These are phyloP conservation scores for Fusarium anthophilum DNA, from an alignment of 2,329 filamentous ascomycete genomes.

Conservation along the genomic window DNA sequence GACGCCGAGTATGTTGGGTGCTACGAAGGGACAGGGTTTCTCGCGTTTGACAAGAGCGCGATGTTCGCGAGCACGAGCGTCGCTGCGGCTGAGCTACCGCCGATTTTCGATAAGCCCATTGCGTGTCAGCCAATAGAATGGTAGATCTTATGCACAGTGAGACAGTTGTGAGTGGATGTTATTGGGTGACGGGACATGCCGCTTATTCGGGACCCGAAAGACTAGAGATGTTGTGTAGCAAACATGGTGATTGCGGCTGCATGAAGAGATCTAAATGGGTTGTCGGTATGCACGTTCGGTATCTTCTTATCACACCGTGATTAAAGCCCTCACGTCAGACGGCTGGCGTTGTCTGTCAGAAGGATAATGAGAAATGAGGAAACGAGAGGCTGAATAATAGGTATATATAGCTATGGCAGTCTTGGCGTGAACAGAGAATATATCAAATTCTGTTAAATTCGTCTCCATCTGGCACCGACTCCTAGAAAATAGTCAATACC, in stretches of 20 bases:
- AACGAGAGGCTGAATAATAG: no score
- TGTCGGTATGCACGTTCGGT: not conserved
- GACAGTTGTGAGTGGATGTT: accelerated
- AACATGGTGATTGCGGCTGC: not conserved
- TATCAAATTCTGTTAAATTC: not conserved
- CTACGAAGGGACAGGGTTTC: conserved; percentile 22
- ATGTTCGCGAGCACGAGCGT: not conserved
- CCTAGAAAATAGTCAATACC: accelerated
- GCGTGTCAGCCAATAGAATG: not conserved
- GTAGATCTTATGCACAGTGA: not conserved
- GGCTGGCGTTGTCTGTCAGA: not conserved
- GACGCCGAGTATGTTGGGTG: conserved; percentile 32
- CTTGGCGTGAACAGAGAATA: not conserved
- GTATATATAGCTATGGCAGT: not conserved
- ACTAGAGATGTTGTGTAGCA: not conserved
- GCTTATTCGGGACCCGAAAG: not conserved
- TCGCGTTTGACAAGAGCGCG: conserved; percentile 30
- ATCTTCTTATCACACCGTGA: not conserved
- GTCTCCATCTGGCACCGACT: not conserved
- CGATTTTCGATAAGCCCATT: not conserved
- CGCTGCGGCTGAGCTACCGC: not conserved
- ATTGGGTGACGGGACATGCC: not conserved
- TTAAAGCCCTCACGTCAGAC: not conserved
- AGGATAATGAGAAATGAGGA: no score
- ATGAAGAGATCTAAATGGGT: not conserved